phyloP scores from a whole-genome alignment of 2,329 filamentous ascomycete genomes.

The Parascedosporium putredinis region DNA sequence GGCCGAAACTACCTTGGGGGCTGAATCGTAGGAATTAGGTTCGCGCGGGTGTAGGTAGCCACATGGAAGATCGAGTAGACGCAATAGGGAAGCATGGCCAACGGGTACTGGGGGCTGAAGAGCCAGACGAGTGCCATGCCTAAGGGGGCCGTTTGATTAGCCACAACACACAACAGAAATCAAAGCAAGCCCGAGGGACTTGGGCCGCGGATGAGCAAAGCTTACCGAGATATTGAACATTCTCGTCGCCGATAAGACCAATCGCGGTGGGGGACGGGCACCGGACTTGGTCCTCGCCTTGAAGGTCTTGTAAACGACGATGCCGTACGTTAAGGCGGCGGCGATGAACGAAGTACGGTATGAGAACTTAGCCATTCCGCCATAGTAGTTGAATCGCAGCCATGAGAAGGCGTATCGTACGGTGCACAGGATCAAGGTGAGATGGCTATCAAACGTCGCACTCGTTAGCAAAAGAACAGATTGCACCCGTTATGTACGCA shows the following conservation, averaged over 20 bases:
- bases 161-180: too few species aligned
- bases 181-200: too few species aligned
- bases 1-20: constrained; percentile 49
- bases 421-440: constrained; percentile 74
- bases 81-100: constrained; percentile 85
- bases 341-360: constrained; percentile 88
- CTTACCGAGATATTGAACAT: constrained; percentile 93
- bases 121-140: constrained; percentile 89
- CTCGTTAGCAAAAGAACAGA: neutral
- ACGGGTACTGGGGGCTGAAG: constrained; percentile 74
- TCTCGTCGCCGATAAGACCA: constrained; percentile 74
- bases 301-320: constrained; percentile 97
- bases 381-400: constrained; percentile 79
- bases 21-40: constrained; percentile 78
- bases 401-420: constrained; percentile 77
- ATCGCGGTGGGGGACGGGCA: constrained; percentile 45
- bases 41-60: constrained; percentile 88
- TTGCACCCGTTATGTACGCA: too few species aligned
- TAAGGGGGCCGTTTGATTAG: neutral
- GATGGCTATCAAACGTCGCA: constrained; percentile 50
- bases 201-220: too few species aligned
- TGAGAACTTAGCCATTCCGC: constrained; percentile 64
- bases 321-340: constrained; percentile 87
- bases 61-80: constrained; percentile 99
- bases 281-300: constrained; percentile 72